Conservation (phyloP, 768 basidiomycete species). For the Mycena floridula region DNA sequence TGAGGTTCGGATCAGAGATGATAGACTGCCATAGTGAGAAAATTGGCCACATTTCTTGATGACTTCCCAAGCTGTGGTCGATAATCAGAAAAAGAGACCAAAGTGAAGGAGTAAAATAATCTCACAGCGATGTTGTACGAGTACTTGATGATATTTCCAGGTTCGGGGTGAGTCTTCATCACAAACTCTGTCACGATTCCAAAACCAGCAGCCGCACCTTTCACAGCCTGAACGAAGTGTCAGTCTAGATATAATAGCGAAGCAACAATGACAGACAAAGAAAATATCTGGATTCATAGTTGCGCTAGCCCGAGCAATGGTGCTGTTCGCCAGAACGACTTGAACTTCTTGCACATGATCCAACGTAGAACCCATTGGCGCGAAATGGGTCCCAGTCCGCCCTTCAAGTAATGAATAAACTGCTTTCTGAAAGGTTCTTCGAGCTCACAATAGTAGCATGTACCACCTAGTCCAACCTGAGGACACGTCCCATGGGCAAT, state of each 20-base stretch:
- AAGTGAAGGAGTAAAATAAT: conserved; percentile 10
- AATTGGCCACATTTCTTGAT: neutral
- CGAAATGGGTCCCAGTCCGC: conserved; percentile 15
- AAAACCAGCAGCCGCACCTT: conserved; percentile 21
- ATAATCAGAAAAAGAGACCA: conserved; percentile 11
- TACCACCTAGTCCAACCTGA: no score
- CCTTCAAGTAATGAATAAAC: no score
- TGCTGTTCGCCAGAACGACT: conserved; percentile 17
- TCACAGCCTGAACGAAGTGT: conserved; percentile 13
- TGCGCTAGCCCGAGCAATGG: conserved; percentile 9
- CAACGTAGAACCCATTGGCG: conserved; percentile 16
- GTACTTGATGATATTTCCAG: conserved; percentile 4
- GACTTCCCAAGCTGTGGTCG: conserved; percentile 6
- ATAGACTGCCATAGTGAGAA: neutral
- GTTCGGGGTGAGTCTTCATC: conserved; percentile 13
- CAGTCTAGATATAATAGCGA: conserved; percentile 16
- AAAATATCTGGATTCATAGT: conserved; percentile 16
- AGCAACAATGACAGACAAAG: conserved; percentile 20
- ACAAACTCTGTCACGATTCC: conserved; percentile 20
- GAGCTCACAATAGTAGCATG: conserved; percentile 22
- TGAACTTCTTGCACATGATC: conserved; percentile 17
- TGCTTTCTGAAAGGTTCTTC: no score
- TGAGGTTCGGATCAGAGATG: neutral
- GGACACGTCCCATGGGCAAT: conserved; percentile 24
- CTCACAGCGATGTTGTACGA: conserved; percentile 13